Conservation (phyloP, 2,329 filamentous ascomycete species). For the Chrysoporthe deuterocubensis region DNA sequence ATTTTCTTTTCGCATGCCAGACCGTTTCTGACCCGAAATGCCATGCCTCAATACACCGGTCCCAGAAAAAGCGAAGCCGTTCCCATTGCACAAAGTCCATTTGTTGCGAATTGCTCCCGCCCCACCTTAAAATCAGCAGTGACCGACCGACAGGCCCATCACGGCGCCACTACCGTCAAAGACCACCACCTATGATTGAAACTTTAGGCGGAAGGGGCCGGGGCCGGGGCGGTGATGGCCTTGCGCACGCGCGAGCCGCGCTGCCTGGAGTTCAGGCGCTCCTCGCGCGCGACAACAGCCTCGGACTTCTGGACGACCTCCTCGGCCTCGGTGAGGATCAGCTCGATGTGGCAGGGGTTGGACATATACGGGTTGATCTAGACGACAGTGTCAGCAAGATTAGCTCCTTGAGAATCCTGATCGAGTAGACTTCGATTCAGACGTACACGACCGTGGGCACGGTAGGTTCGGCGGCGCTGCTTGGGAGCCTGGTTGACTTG, state of each 20-base stretch:
- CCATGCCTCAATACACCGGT: conserved; percentile 31
- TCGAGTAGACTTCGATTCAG: conserved; percentile 25
- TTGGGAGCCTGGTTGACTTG: conserved; percentile 99
- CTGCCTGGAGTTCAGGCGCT: conserved; percentile 87
- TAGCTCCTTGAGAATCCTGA: not conserved
- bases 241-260: conserved; percentile 72
- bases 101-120: conserved; percentile 21
- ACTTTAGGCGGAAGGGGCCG: too few relatives aligned
- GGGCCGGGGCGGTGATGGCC: conserved; percentile 59
- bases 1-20: conserved; percentile 29
- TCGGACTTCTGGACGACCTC: conserved; percentile 93
- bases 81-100: conserved; percentile 28
- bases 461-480: conserved; percentile 99
- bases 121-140: conserved; percentile 21
- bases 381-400: conserved; percentile 35
- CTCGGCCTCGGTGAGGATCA: conserved; percentile 97
- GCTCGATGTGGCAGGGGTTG: conserved; percentile 99
- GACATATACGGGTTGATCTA: conserved; percentile 99
- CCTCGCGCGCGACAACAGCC: conserved; percentile 64
- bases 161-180: conserved; percentile 32
- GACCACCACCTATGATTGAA: conserved; percentile 15
- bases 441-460: conserved; percentile 99
- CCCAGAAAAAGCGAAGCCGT: conserved; percentile 31
- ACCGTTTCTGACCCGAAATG: conserved; percentile 30
- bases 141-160: conserved; percentile 43